A percentile compares a stretch with the other conserved stretches of the same genome.
Evolutionary conservation across 352 stramenopile genomes (phyloP).

Genomic region (Pythium diclinum): DNA sequence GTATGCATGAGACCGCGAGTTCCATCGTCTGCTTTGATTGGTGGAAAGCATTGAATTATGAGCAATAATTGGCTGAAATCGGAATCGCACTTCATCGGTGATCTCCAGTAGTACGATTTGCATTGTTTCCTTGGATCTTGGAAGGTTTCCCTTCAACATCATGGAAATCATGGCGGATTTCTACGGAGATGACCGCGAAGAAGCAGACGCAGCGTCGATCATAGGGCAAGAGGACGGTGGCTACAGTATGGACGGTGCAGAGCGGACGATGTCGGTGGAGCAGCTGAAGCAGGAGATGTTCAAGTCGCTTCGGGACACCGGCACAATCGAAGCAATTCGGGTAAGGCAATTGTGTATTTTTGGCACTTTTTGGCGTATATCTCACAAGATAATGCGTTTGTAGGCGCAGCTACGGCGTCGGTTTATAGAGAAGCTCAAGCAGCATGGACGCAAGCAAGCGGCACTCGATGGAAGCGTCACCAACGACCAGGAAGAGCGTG

Average conservation of each 20-base stretch:
- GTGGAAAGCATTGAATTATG: not conserved
- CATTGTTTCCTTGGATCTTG: too few species aligned
- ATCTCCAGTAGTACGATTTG: not conserved
- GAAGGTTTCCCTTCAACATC: conserved; percentile 21
- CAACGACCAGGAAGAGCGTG: conserved; percentile 6
- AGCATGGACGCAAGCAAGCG: conserved; percentile 27
- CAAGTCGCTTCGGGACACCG: conserved; percentile 56
- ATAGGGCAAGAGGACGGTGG: not conserved
- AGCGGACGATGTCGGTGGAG: conserved; percentile 51
- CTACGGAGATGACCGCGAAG: conserved; percentile 8
- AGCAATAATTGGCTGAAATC: not conserved
- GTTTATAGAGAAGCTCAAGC: conserved; percentile 71
- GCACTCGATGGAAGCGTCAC: conserved; percentile 4
- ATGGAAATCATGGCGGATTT: conserved; percentile 10
- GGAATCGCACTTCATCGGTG: not conserved
- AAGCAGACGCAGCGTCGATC: not conserved
- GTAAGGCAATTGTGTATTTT: conserved; percentile 19
- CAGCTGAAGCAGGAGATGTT: conserved; percentile 73
- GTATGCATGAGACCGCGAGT: too few species aligned
- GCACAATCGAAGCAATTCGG: conserved; percentile 58
- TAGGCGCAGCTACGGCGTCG: conserved; percentile 61
- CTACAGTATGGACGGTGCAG: not conserved
- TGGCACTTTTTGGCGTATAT: not conserved
- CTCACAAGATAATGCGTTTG: not conserved
- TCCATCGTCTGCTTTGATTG: not conserved